Conservation (phyloP, 805 yeast species). For the Wickerhamomyces ciferrii region DNA sequence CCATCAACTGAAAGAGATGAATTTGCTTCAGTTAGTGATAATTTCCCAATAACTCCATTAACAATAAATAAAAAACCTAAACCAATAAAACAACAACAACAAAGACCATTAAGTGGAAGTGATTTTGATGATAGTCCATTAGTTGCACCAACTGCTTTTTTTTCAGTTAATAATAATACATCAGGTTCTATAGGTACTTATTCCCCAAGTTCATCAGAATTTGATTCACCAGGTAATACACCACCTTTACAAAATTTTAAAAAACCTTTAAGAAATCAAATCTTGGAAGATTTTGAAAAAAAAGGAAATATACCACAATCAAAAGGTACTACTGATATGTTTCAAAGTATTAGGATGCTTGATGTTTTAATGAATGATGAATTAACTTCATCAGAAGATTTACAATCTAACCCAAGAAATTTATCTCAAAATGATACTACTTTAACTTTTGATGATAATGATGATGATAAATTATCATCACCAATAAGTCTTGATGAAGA, state of each 20-base stretch:
- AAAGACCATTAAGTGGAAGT: constrained; percentile 9
- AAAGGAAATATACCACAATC: constrained; percentile 32
- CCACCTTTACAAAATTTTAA: constrained; percentile 13
- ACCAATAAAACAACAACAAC: neutral
- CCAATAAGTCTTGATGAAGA: constrained; percentile 15
- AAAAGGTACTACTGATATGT: constrained; percentile 34
- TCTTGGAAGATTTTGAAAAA: constrained; percentile 10
- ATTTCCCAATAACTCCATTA: constrained; percentile 19
- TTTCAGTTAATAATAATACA: constrained; percentile 25
- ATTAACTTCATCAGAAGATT: constrained; percentile 8
- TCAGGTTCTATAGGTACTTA: constrained; percentile 39
- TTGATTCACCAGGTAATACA: constrained; percentile 31
- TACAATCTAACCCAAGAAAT: too few relatives aligned
- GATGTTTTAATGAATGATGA: constrained; percentile 26
- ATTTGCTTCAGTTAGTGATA: constrained; percentile 8
- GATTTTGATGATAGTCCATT: constrained; percentile 19
- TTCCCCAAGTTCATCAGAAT: constrained; percentile 40
- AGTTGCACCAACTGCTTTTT: constrained; percentile 24
- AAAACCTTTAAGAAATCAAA: constrained; percentile 9
- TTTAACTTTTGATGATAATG: constrained; percentile 9
- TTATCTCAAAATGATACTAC: constrained; percentile 10
- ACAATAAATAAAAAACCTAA: constrained; percentile 11
- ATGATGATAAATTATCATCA: constrained; percentile 11
- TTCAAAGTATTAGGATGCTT: constrained; percentile 29
- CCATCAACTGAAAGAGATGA: neutral